A percentile compares a stretch with the other conserved stretches of the same genome.
These are phyloP conservation scores for Puccinia hordei DNA, from an alignment of 1,284 basidiomycete genomes.

Conservation along the genomic window DNA sequence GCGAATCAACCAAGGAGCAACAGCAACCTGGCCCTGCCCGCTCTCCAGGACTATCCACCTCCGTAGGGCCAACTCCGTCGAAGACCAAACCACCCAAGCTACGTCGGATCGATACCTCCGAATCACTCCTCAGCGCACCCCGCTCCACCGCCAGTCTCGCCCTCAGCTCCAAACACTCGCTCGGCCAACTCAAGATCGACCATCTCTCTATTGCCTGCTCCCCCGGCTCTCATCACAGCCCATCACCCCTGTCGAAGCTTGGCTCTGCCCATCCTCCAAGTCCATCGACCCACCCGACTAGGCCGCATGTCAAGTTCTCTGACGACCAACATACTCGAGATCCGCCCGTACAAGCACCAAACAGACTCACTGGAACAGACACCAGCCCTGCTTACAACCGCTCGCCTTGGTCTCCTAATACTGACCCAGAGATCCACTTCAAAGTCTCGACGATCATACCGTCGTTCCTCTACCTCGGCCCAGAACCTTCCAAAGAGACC, in stretches of 20 bases:
- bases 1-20: background rate
- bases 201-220: slow-evolving; percentile 4
- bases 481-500: slow-evolving; percentile 73
- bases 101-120: slow-evolving; percentile 43
- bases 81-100: slow-evolving; percentile 43
- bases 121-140: slow-evolving; percentile 26
- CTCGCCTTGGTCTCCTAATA: slow-evolving; percentile 20
- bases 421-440: slow-evolving; percentile 62
- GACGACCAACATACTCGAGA: background rate
- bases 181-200: slow-evolving; percentile 9
- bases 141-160: slow-evolving; percentile 6
- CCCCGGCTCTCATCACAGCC: background rate
- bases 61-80: background rate
- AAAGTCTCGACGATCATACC: slow-evolving; percentile 83
- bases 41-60: background rate
- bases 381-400: background rate
- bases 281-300: background rate
- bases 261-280: background rate
- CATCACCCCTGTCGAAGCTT: background rate
- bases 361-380: no score
- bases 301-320: background rate
- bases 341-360: background rate
- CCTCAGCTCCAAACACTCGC: background rate
- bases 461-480: slow-evolving; percentile 84
- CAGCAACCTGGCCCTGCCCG: background rate